phyloP scores from a whole-genome alignment of 495 filamentous ascomycete genomes.

The Neurospora discreta region DNA sequence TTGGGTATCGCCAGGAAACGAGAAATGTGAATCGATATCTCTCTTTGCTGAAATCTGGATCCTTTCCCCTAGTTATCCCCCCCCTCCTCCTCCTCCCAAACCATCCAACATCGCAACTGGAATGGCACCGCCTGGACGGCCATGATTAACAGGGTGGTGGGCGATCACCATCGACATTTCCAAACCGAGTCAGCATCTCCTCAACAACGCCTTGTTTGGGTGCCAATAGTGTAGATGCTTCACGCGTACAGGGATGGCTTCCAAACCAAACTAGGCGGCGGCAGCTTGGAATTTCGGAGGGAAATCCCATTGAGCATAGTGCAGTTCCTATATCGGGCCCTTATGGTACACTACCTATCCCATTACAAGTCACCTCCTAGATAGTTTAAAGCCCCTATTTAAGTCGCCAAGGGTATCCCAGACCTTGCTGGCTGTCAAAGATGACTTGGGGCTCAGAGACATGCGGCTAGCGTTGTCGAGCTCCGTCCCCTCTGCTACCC shows the following conservation, averaged over 20 bases:
- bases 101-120: neutral
- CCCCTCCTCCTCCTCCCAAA: neutral
- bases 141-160: neutral
- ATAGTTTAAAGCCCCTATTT: neutral
- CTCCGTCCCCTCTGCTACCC: neutral
- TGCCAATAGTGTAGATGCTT: neutral
- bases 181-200: neutral
- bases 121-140: neutral
- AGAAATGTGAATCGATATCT: neutral
- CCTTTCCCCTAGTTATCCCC: neutral
- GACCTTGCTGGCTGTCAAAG: neutral
- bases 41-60: neutral
- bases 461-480: neutral
- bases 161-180: neutral
- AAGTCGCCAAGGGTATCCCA: neutral
- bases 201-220: neutral
- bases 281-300: neutral
- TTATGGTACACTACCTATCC: neutral
- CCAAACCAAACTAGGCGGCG: neutral
- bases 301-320: neutral
- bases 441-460: neutral
- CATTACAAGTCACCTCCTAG: neutral
- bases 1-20: neutral
- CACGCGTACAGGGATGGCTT: neutral
- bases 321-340: neutral